A percentile compares a stretch with the other conserved stretches of the same genome.
These are phyloP conservation scores for Blastobotrys illinoisensis DNA, from an alignment of 1,139 yeast genomes.

Conservation along the genomic window DNA sequence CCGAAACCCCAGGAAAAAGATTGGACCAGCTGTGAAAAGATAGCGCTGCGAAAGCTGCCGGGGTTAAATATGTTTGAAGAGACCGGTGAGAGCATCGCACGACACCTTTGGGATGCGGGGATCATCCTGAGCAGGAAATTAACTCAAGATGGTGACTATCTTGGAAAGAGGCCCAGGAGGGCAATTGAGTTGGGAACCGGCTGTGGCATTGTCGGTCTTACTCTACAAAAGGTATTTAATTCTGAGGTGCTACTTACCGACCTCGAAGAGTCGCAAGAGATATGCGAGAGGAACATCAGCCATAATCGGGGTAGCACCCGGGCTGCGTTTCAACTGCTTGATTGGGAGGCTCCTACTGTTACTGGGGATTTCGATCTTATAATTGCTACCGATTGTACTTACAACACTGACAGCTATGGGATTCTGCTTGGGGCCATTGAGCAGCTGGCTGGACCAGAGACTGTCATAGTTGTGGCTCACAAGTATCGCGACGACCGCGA, in stretches of 20 bases:
- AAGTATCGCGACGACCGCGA: slow-evolving; percentile 15
- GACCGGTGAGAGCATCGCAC: slow-evolving; percentile 26
- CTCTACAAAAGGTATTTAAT: slow-evolving; percentile 17
- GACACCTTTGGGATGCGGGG: slow-evolving; percentile 29
- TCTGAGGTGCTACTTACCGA: slow-evolving; percentile 23
- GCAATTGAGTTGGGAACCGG: slow-evolving; percentile 30
- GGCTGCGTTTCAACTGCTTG: slow-evolving; percentile 11
- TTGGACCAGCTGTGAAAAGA: slow-evolving; percentile 6
- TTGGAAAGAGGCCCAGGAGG: slow-evolving; percentile 6
- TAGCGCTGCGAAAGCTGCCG: slow-evolving; percentile 7
- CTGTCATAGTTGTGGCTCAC: slow-evolving; percentile 26
- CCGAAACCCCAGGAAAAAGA: neutral
- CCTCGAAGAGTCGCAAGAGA: slow-evolving; percentile 25
- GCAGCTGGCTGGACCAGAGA: slow-evolving; percentile 9
- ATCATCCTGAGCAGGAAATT: slow-evolving; percentile 13
- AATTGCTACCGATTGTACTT: slow-evolving; percentile 30
- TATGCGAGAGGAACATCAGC: slow-evolving; percentile 22
- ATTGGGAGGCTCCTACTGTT: slow-evolving; percentile 11
- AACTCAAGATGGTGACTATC: slow-evolving; percentile 3
- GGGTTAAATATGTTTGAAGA: slow-evolving; percentile 19
- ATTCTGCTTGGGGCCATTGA: slow-evolving; percentile 21
- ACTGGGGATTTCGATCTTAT: slow-evolving; percentile 21
- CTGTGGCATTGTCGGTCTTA: slow-evolving; percentile 28
- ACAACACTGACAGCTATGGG: slow-evolving; percentile 27
- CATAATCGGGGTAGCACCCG: slow-evolving; percentile 11